A percentile compares a stretch with the other conserved stretches of the same genome.
Conservation (phyloP, 2,329 filamentous ascomycete species). For the Aspergillus oerlinghausenensis region DNA sequence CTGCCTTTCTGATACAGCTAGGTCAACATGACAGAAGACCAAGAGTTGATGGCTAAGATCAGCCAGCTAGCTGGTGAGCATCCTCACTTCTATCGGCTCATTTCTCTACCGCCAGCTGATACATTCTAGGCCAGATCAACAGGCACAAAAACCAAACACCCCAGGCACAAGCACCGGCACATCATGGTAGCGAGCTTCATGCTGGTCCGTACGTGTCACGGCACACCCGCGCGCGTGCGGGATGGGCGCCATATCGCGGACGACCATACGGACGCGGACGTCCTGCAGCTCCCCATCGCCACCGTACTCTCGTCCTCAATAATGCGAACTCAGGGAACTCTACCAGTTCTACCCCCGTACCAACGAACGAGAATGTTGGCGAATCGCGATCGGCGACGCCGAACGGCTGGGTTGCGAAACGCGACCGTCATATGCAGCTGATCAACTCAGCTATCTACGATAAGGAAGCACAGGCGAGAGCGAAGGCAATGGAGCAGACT, state of each 20-base stretch:
- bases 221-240: conserved; percentile 28
- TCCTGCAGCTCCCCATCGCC: conserved; percentile 43
- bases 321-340: conserved; percentile 26
- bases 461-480: conserved; percentile 63
- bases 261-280: conserved; percentile 36
- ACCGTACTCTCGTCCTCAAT: conserved; percentile 64
- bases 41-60: conserved; percentile 53
- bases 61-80: conserved; percentile 53
- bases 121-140: conserved; percentile 66
- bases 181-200: conserved; percentile 19
- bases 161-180: conserved; percentile 16
- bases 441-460: conserved; percentile 78
- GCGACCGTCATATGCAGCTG: conserved; percentile 72
- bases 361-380: conserved; percentile 24
- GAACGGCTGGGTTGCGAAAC: conserved; percentile 64
- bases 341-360: conserved; percentile 17
- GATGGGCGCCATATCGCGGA: conserved; percentile 42
- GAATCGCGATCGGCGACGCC: conserved; percentile 25
- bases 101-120: conserved; percentile 11
- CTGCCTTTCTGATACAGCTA: conserved; percentile 1
- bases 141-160: conserved; percentile 62
- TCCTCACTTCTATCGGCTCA: conserved; percentile 39
- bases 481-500: conserved; percentile 68
- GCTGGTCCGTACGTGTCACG: conserved; percentile 24
- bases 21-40: conserved; percentile 49